Evolutionary conservation across 2,329 filamentous ascomycete genomes (phyloP), one percentile per base, ranked within the genome.

Genomic region (Cladophialophora carrionii): DNA sequence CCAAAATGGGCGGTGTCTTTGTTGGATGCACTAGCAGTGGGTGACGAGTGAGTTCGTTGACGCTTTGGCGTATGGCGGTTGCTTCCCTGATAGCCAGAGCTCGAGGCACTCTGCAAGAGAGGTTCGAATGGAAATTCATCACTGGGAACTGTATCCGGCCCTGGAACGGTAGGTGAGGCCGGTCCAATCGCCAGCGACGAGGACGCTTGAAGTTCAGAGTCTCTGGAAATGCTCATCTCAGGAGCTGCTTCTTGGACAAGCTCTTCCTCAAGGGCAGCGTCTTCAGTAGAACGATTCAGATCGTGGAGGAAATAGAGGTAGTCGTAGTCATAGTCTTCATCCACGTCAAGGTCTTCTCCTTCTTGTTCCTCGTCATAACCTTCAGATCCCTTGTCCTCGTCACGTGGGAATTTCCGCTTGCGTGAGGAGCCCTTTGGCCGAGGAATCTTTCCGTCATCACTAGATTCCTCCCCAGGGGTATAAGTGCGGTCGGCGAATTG

Each of bases 361-460:
- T 62, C 26, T 24, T 60, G 49, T 32, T 37, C 52, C 10, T 62
- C 49, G 8, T 31, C 20, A 14, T 62, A 10, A n/a, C 10, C 32
- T 31, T 53, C 22, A 20, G 9, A 51, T 51, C 8, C 22, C 20
- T 26, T 2, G 24, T 51, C 48, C 5, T 51, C 48, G 4, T 12
- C 14, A 4, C 10, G 7, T 17, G 20, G 9, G 4, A 7, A 51
- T 20, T 51, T 51, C 4, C 48, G 48, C 7, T 51, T 51, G 48
- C 48, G 48, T 4, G 48, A 51, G 22, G 22, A 17, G 9, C 3
- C 24, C 20, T 10, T 12, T 3, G 48, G 24, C 20, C 5, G 48
- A 12, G 48, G 48, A 14, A 1, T 20, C 1, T 26, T 8, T 17
- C 26, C 48, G 4, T 51, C 48, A 4, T 51, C 48, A 14, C 48